These are phyloP conservation scores for Arthrobotrys sphaeroides DNA, from an alignment of 2,329 filamentous ascomycete genomes.

Conservation along the genomic window DNA sequence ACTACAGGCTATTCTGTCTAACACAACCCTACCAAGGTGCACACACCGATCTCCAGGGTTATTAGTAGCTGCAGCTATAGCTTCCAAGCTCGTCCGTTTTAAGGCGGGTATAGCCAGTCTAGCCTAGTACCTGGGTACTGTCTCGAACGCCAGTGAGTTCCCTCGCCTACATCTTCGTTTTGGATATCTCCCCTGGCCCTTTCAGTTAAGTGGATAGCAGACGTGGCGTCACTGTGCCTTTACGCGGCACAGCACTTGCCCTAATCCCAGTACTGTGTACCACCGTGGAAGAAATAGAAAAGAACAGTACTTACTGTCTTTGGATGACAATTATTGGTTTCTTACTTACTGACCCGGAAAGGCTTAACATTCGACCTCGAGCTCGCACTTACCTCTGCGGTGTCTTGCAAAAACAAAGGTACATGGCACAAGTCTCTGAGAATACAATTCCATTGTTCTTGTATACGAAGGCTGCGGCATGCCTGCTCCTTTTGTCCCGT, in stretches of 20 bases:
- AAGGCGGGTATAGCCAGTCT: constrained; percentile 26
- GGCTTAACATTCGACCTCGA: constrained; percentile 27
- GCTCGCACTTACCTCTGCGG: constrained; percentile 30
- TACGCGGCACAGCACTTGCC: constrained; percentile 49
- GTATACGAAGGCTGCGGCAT: constrained; percentile 48
- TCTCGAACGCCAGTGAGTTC: constrained; percentile 33
- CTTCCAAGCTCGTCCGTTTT: constrained; percentile 17
- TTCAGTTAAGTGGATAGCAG: constrained; percentile 36
- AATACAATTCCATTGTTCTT: constrained; percentile 49
- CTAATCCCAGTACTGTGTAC: constrained; percentile 35
- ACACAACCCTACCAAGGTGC: constrained; percentile 16
- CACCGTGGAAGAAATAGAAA: constrained; percentile 33
- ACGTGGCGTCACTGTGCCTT: constrained; percentile 53
- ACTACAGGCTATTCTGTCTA: constrained; percentile 19
- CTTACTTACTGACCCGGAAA: constrained; percentile 28
- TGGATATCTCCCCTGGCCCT: constrained; percentile 25
- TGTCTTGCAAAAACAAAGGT: constrained; percentile 40
- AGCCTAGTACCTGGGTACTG: constrained; percentile 21
- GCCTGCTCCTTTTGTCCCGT: constrained; percentile 17
- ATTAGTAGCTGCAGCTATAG: constrained; percentile 24
- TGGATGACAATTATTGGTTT: constrained; percentile 33
- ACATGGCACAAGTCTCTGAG: constrained; percentile 40
- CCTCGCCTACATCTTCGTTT: constrained; percentile 25
- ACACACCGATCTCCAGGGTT: constrained; percentile 2
- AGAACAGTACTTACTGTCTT: constrained; percentile 38